Evolutionary conservation across 108 stramenopile genomes (phyloP), one percentile per base, ranked within the genome.

Genomic region (Parietichytrium sp.): DNA sequence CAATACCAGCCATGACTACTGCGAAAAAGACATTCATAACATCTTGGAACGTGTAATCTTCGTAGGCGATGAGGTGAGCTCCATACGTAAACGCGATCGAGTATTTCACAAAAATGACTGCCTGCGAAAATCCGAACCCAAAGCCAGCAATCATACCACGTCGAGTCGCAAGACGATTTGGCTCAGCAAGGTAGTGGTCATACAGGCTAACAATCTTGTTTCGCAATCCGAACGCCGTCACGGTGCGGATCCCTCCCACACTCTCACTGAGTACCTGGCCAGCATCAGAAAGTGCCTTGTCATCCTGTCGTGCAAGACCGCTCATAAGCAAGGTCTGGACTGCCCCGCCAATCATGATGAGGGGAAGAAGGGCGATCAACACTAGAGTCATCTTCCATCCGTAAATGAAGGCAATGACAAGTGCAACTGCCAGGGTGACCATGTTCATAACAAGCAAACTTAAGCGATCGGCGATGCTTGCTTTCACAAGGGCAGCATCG

Each of bases 161-260:
- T 36, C 77, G 83, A 18, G 77, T 54, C 25, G 79, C 47, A 23
- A 72, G 42, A 20, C 30, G 4, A 0, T 47, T 77, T 15, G 85
- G 80, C 18, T 52, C 80, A 16, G 82, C 50, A 49, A 81, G 82
- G 80, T 84, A 86, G 80, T 53, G 83, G 38, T 78, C 52, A 81
- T 90, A 91, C 45, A 84, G 49, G 26, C n/a, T 42, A 29, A 85
- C 78, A n/a, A 89, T 81, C 53, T 79, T 77, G 0, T 77, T 77
- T n/a, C 87, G 84, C 13, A 91, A 55, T 49, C 83, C 86, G 54
- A 83, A 90, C 49, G 90, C 85, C 20, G 87, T 86, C 13, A 92
- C 90, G 15, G 90, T 90, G 33, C 89, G 81, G 48, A 90, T 89
- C 8, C 88, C 89, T 4, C 49, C 30, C 36, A 90, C 85, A 29